Base-by-base conservation (phyloP, 1,284 basidiomycete genomes). In the Ganoderma meredithae region DNA sequence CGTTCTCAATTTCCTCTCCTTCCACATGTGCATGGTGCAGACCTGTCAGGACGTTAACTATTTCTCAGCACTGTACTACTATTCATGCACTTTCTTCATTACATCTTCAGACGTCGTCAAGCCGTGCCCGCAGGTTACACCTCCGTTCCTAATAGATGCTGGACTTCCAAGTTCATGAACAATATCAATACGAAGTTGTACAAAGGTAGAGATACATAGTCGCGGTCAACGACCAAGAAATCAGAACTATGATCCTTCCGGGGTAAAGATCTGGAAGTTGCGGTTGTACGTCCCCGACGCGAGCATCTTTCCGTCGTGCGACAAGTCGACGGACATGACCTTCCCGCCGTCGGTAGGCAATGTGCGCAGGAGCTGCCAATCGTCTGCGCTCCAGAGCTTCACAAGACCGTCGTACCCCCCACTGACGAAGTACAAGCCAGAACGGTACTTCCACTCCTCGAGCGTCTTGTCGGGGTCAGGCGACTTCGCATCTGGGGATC, bases 321-420 rank as follows among this genome's bases (percentile, higher is more conserved):
- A 89, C 31, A 99, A 85, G 79, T 99, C 98, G 40, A 97, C 96
- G 43, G 94, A 96, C 98, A 99, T 99, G 68, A 99, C 96, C 80
- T 99, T 99, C 43, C 96, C 96, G 7, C 94, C 93, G 78, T 99
- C 97, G 17, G 96, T 97, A 41, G 94, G 91, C 69, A 99, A 85
- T 60, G 94, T 94, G 70, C 92, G 87, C 59, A 98, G 84, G 43
- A 97, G 83, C 76, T 96, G 95, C 97, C 98, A 99, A 78, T 99
- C 98, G 79, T 99, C 98, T 33, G 97, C 95, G 73, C 93, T 95
- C 98, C 98, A 99, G 59, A 99, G 78, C 78, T 98, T 96, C 72
- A 99, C 95, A 68, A 94, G 89, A 1, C 96, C 95, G 78, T 99
- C 98, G 79, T 99, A 99, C 1, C 97, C 97, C 1, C 94, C 88